Base-by-base conservation (phyloP, 148 eudicot species). In the Rhododendron griersonianum region DNA sequence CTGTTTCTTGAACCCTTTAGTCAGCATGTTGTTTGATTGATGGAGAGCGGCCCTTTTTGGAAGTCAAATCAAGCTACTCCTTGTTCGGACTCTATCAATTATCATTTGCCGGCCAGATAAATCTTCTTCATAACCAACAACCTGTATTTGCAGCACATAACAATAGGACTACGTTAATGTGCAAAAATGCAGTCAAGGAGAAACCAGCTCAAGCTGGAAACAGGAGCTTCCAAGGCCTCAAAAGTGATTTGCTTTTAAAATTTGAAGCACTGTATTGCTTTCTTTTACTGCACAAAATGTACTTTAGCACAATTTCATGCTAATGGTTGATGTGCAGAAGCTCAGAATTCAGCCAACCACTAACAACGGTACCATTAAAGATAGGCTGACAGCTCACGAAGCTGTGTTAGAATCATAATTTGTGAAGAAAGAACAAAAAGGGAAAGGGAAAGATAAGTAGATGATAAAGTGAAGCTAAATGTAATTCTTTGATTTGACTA, bases 71-170 rank as follows among this genome's bases (percentile, higher is more conserved):
- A 90, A 79, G 93, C 94, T 92, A 83, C 94, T 93, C 87, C 94
- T 82, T 15, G 95, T 93, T 83, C 97, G 88, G 82, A 95, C 95
- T 91, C 97, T 91, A 86, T 96, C 98, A 57, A 96, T 91, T 61
- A 96, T 93, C 98, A 92, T 92, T 87, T 96, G 98, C 90, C 98
- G 92, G 81, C 98, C 96, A 25, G 98, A 91, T 80, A 96, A 87
- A 91, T 96, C 98, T 88, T 94, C 98, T 90, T 94, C 99, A 86
- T 96, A 96, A 84, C 98, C 92, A 85, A 95, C 99, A 86, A 95
- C 88, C 98, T 96, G 94, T 83, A 86, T 28, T 84, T 85, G 81
- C 37, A 86, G 82, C 74, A 82, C 5, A 83, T 45, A 81, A 18
- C 59, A 67, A 69, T 2, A 69, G 75, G 35, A 25, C 23, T 7